Base-by-base conservation (phyloP, 371 early-diverging fungal species). In the Dichotomocladium elegans region DNA sequence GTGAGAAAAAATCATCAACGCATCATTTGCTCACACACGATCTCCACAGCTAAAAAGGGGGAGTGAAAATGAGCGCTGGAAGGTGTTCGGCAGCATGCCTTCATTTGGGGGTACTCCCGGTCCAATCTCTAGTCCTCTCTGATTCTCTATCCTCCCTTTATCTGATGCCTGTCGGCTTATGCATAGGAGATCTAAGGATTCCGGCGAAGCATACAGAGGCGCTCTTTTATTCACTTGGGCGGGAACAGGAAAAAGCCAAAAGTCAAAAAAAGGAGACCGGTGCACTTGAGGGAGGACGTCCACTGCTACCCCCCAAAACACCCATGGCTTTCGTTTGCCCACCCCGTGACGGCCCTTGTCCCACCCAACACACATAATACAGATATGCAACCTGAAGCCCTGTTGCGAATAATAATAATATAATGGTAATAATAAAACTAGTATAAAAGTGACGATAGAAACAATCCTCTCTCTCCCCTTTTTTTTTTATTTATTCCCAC, bases 61-160 rank as follows among this genome's bases (percentile, higher is more conserved):
- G 21, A 21, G 41, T 21, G 21, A 41, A 46, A 8, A 27, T 10
- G 29, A 26, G 29, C 14, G 28, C 14, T 17, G 46, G 46, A 12
- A 26, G 29, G 17, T 12, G 25, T 46, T 12, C 46, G 46, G 46
- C 15, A 46, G n/a, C 6, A 17, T 14, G 26, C 26, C 46, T 46
- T 17, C 17, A 46, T 46, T 28, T 46, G 29, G 46, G 29, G 28
- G n/a, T 25, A 27, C 46, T 26, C 28, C 46, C 46, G 46, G 29
- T 46, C 4, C 22, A 12, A 37, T 37, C 37, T 21, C 37, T 37
- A 14, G 14, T 17, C 25, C 1, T 17, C 19, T 43, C 14, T 43
- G n/a, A 22, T 12, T 21, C 14, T 21, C 25, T 43, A 12, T 41
- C 10, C 21, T 17, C 15, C 14, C 19, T 17, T n/a, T 33, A 33